These are phyloP conservation scores for Inga laurina DNA, from an alignment of 306 rosid genomes.

Conservation along the genomic window DNA sequence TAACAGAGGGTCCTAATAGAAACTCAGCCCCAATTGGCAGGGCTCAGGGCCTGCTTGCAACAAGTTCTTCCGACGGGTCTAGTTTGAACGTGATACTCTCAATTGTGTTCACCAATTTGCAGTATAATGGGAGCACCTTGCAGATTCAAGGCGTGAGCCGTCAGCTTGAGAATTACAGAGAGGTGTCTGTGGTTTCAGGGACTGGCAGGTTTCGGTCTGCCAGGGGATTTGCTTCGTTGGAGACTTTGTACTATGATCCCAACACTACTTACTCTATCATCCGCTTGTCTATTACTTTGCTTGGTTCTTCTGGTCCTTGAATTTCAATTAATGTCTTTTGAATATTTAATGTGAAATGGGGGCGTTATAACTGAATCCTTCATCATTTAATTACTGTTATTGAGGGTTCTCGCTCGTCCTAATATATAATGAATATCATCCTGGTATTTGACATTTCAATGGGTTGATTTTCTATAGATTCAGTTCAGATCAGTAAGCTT, in stretches of 20 bases:
- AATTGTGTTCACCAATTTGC: constrained; percentile 34
- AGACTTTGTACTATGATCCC: constrained; percentile 36
- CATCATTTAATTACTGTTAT: not conserved
- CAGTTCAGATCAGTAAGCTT: not conserved
- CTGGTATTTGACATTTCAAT: not conserved
- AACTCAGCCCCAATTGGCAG: constrained; percentile 18
- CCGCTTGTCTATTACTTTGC: constrained; percentile 30
- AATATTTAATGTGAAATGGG: not conserved
- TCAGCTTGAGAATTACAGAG: constrained; percentile 36
- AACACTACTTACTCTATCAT: constrained; percentile 17
- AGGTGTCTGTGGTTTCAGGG: constrained; percentile 53
- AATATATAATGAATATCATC: not conserved
- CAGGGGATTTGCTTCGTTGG: constrained; percentile 38
- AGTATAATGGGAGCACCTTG: constrained; percentile 36
- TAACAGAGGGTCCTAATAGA: not conserved
- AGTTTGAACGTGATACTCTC: constrained; percentile 31
- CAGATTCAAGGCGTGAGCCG: constrained; percentile 41
- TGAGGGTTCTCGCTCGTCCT: not conserved
- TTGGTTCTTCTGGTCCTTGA: not conserved
- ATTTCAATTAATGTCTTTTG: not conserved
- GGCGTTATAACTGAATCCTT: not conserved
- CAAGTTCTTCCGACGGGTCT: constrained; percentile 17
- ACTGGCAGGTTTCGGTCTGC: constrained; percentile 57
- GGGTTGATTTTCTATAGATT: not conserved
- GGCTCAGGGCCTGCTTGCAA: constrained; percentile 33